Base-by-base conservation (phyloP, 2,329 filamentous ascomycete genomes). In the Arachnopeziza araneosa region DNA sequence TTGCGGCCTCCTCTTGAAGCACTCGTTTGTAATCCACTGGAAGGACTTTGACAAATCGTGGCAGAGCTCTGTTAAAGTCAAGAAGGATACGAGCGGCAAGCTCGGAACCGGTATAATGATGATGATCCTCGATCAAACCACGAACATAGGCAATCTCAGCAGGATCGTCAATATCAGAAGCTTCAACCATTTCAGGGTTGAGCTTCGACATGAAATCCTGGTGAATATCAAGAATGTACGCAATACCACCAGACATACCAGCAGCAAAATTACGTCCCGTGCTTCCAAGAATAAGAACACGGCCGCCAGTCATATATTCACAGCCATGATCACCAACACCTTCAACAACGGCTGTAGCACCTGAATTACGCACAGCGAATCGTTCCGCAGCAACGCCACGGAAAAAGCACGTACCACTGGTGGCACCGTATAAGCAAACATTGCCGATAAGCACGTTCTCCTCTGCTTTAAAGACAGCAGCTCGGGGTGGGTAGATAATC, bases 281-380 rank as follows among this genome's bases (percentile, higher is more conserved):
- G 70, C 84, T 86, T 60, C 93, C 93, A 54, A 98, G 83, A 71
- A 96, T 83, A 65, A 98, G 79, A 55, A 97, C 82, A 72, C 93
- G 91, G 73, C 93, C 93, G 74, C 93, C 93, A 71, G 93, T 97
- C 93, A 98, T 98, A 83, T 98, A 98, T 81, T 98, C 93, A 73
- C 93, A 97, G 64, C 91, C 90, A 74, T 98, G 93, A 75, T 98
- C 93, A 81, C 93, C 93, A 66, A 96, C 85, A 77, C 93, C 93
- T 77, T 98, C 93, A 64, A 97, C 93, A 66, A 98, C 90, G n/a
- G 93, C 92, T 26, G 88, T 96, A 55, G 91, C 93, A 77, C 93
- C 93, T 1, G 93, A 97, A 80, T 98, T 98, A 68, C 93, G 89
- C 66, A 98, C 93, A 63, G 92, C 93, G 75, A 98, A 98, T 71